Percentiles rank a stretch among this genome's conserved stretches.
These are phyloP conservation scores for Letharia columbiana DNA, from an alignment of 495 filamentous ascomycete species.

Conservation along the genomic window DNA sequence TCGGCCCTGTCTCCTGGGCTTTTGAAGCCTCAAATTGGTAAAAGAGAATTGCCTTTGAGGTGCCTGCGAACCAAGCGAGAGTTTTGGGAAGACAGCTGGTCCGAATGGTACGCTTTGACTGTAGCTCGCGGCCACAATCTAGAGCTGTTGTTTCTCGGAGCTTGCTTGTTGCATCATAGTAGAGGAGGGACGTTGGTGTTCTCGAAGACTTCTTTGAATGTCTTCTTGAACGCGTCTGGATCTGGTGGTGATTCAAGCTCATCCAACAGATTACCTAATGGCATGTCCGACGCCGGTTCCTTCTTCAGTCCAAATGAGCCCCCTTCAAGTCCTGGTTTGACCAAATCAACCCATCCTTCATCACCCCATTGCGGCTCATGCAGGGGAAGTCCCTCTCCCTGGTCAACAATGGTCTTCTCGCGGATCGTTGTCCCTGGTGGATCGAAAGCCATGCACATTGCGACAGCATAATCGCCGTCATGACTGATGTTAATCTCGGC, in stretches of 20 bases:
- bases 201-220: constrained; percentile 1
- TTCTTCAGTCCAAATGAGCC: neutral
- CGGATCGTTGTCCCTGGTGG: neutral
- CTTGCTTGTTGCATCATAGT: neutral
- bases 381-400: constrained; percentile 19
- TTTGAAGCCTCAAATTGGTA: neutral
- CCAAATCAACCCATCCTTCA: constrained; percentile 19
- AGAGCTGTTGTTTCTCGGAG: neutral
- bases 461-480: constrained; percentile 53
- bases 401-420: constrained; percentile 15
- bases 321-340: neutral
- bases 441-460: constrained; percentile 28
- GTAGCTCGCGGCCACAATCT: neutral
- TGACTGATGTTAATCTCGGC: constrained; percentile 41
- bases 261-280: neutral
- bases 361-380: constrained; percentile 27
- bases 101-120: neutral
- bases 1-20: neutral
- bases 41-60: neutral
- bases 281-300: neutral
- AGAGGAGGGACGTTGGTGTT: constrained; percentile 3
- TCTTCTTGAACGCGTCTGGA: neutral
- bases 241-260: neutral
- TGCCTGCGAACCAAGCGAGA: neutral
- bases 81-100: no score